Percentiles rank a stretch among this genome's conserved stretches.
Conservation (phyloP, 148 eudicot genomes). For the Suaeda aralocaspica region DNA sequence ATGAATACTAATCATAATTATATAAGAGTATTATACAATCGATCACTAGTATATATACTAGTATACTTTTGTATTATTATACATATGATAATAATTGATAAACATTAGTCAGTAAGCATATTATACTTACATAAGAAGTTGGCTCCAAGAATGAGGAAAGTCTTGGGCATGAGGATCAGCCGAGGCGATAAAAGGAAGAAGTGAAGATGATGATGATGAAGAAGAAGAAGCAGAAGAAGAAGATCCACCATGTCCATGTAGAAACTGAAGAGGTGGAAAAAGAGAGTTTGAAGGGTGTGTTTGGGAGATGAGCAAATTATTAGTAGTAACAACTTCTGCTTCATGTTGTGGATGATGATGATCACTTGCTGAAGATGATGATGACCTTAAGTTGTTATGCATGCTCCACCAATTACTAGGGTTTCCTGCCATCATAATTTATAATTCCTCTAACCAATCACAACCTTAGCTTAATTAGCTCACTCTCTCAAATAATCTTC, state of each 20-base stretch:
- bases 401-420: conserved; percentile 81
- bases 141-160: conserved; percentile 77
- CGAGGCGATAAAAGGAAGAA: conserved; percentile 35
- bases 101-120: conserved; percentile 8
- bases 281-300: conserved; percentile 29
- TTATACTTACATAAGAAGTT: conserved; percentile 58
- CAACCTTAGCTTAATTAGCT: conserved; percentile 7
- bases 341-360: conserved; percentile 21
- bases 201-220: conserved; percentile 30
- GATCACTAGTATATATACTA: neutral
- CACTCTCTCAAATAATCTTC: neutral
- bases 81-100: neutral
- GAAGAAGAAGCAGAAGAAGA: conserved; percentile 29
- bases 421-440: conserved; percentile 77
- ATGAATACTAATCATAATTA: too few relatives aligned
- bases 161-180: conserved; percentile 38
- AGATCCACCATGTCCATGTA: conserved; percentile 29
- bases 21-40: too few relatives aligned
- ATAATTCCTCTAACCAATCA: conserved; percentile 16
- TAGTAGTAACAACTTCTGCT: conserved; percentile 12
- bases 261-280: conserved; percentile 24
- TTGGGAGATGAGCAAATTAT: conserved; percentile 30
- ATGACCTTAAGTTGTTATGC: conserved; percentile 38
- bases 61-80: neutral
- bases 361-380: conserved; percentile 38